Conservation (phyloP, 1,284 basidiomycete species). For the Ceratobasidium sp. region DNA sequence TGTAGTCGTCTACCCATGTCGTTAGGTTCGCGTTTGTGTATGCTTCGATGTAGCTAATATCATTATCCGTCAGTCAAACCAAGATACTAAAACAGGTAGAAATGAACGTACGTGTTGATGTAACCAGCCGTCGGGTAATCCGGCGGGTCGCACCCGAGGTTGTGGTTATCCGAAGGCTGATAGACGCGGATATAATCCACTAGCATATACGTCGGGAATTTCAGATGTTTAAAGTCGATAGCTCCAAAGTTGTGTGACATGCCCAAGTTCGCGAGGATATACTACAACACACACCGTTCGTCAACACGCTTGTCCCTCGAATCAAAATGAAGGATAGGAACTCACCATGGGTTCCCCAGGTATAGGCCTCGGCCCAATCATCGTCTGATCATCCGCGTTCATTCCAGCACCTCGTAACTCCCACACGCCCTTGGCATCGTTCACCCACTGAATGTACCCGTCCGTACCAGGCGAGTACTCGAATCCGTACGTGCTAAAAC, state of each 20-base stretch:
- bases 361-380: slow-evolving; percentile 43
- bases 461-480: slow-evolving; percentile 70
- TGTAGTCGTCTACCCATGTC: slow-evolving; percentile 64
- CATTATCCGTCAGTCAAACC: too few relatives aligned
- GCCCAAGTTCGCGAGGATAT: slow-evolving; percentile 82
- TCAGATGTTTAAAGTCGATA: slow-evolving; percentile 74
- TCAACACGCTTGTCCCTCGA: too few relatives aligned
- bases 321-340: too few relatives aligned
- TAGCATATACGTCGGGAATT: slow-evolving; percentile 77
- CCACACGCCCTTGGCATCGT: slow-evolving; percentile 77
- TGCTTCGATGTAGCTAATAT: slow-evolving; percentile 53
- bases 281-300: background rate
- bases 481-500: slow-evolving; percentile 72
- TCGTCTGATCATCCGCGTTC: slow-evolving; percentile 29
- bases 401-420: slow-evolving; percentile 68
- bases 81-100: too few relatives aligned
- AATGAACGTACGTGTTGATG: slow-evolving; percentile 70
- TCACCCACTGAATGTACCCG: slow-evolving; percentile 86
- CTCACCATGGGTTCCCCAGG: slow-evolving; percentile 46
- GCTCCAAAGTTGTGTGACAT: slow-evolving; percentile 82
- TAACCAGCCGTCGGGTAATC: slow-evolving; percentile 82
- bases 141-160: slow-evolving; percentile 85
- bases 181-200: slow-evolving; percentile 81
- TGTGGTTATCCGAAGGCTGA: slow-evolving; percentile 74
- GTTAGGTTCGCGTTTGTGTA: slow-evolving; percentile 62